Percentiles rank a stretch among this genome's conserved stretches.
Conservation (phyloP, 2,329 filamentous ascomycete species). For the Boeremia lycopersici region DNA sequence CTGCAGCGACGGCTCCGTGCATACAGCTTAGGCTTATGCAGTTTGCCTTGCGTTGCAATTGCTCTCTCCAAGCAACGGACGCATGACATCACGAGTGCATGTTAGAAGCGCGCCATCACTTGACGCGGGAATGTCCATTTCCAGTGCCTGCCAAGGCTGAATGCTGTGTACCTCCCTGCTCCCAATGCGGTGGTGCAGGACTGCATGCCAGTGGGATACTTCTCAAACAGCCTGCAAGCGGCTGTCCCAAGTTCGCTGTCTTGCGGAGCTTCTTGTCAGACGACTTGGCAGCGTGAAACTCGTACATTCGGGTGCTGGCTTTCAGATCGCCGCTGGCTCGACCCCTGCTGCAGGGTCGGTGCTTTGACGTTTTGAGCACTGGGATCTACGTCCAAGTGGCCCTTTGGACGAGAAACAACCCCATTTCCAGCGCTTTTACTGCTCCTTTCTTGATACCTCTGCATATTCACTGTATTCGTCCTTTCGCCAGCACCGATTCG, state of each 20-base stretch:
- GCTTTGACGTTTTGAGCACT: conserved; percentile 32
- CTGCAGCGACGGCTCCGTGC: background rate
- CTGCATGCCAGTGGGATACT: background rate
- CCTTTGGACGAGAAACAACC: conserved; percentile 20
- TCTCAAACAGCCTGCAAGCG: conserved; percentile 11
- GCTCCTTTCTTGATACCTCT: conserved; percentile 8
- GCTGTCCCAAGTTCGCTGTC: background rate
- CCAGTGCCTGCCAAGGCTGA: conserved; percentile 27
- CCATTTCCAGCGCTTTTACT: conserved; percentile 6
- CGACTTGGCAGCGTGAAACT: conserved; percentile 18
- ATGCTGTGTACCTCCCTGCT: conserved; percentile 13
- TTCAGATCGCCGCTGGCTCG: conserved; percentile 17
- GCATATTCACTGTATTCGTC: conserved; percentile 11
- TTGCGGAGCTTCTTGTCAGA: conserved; percentile 8
- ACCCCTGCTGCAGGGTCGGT: conserved; percentile 21
- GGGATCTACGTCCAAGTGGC: conserved; percentile 22
- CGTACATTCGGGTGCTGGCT: conserved; percentile 12
- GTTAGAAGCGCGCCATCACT: conserved; percentile 17
- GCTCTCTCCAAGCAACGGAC: background rate
- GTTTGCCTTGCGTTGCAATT: background rate
- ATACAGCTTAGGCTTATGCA: background rate
- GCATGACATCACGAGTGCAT: conserved; percentile 15
- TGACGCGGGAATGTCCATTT: conserved; percentile 6
- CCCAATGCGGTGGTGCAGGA: conserved; percentile 2
- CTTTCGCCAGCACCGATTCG: conserved; percentile 28